These are phyloP conservation scores for Penicillium waksmanii DNA, from an alignment of 495 filamentous ascomycete species.

Conservation along the genomic window DNA sequence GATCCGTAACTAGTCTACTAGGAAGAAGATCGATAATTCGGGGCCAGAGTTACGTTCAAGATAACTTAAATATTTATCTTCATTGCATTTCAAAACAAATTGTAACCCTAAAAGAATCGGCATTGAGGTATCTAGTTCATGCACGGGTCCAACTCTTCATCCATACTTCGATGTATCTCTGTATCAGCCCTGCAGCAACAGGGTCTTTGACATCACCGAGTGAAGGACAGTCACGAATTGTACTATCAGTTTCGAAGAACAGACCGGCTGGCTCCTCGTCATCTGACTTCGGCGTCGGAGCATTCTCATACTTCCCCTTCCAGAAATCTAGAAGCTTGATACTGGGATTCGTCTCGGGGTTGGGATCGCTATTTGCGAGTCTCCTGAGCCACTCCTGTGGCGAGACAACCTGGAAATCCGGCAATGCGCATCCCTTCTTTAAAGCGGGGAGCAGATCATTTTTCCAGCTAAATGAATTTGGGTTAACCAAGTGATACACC, in stretches of 20 bases:
- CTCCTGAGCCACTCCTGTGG: constrained; percentile 54
- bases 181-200: constrained; percentile 24
- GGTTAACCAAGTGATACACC: constrained; percentile 60
- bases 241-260: constrained; percentile 25
- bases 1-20: constrained; percentile 11
- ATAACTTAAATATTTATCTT: too few species aligned
- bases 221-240: constrained; percentile 25
- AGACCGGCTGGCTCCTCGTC: constrained; percentile 11
- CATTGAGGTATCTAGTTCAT: background rate
- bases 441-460: constrained; percentile 56
- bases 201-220: constrained; percentile 24
- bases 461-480: constrained; percentile 54
- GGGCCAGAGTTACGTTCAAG: too few species aligned
- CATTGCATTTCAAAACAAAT: too few species aligned
- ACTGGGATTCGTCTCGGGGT: constrained; percentile 59
- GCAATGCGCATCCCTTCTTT: constrained; percentile 35
- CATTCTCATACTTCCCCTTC: constrained; percentile 30
- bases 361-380: constrained; percentile 45
- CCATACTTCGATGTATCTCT: constrained; percentile 30
- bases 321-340: constrained; percentile 63
- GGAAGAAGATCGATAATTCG: too few species aligned
- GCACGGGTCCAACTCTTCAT: constrained; percentile 22
- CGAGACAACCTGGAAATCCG: constrained; percentile 48
- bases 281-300: background rate
- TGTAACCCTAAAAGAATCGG: too few species aligned